phyloP scores from a whole-genome alignment of 1,284 basidiomycete species.

The Boletellus deceptivus region DNA sequence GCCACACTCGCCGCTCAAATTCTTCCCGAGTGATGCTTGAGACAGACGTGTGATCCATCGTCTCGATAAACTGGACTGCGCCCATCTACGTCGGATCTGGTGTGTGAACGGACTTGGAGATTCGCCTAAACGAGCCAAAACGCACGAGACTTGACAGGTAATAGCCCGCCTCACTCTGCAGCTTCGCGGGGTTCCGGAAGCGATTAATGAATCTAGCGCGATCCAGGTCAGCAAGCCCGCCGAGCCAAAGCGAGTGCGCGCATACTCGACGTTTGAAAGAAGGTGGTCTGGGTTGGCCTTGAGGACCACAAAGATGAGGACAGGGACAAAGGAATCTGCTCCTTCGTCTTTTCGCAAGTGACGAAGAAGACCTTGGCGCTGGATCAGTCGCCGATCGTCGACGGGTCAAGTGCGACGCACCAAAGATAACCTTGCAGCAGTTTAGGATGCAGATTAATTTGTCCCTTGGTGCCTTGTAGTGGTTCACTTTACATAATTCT shows the following conservation, averaged over 20 bases:
- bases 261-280: slow-evolving; percentile 92
- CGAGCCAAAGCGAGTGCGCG: slow-evolving; percentile 1
- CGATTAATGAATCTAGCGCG: slow-evolving; percentile 84
- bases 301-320: slow-evolving; percentile 93
- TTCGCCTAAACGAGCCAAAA: slow-evolving; percentile 2
- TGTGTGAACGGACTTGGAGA: not conserved
- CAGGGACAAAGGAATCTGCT: slow-evolving; percentile 93
- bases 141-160: slow-evolving; percentile 91
- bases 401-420: slow-evolving; percentile 46
- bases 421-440: slow-evolving; percentile 99
- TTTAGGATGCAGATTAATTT: slow-evolving; percentile 98
- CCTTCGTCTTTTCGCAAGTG: slow-evolving; percentile 78
- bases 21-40: slow-evolving; percentile 92
- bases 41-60: slow-evolving; percentile 92
- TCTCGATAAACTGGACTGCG: slow-evolving; percentile 45
- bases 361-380: slow-evolving; percentile 73
- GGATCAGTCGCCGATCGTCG: slow-evolving; percentile 3
- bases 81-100: slow-evolving; percentile 25
- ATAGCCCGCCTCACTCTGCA: slow-evolving; percentile 95
- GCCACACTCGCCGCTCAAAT: slow-evolving; percentile 70
- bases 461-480: slow-evolving; percentile 97
- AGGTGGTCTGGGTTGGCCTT: slow-evolving; percentile 92
- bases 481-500: slow-evolving; percentile 96
- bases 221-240: not conserved
- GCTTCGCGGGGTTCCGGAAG: slow-evolving; percentile 86